These are phyloP conservation scores for Ceratocystis cacaofunesta DNA, from an alignment of 2,329 filamentous ascomycete species.

Conservation along the genomic window DNA sequence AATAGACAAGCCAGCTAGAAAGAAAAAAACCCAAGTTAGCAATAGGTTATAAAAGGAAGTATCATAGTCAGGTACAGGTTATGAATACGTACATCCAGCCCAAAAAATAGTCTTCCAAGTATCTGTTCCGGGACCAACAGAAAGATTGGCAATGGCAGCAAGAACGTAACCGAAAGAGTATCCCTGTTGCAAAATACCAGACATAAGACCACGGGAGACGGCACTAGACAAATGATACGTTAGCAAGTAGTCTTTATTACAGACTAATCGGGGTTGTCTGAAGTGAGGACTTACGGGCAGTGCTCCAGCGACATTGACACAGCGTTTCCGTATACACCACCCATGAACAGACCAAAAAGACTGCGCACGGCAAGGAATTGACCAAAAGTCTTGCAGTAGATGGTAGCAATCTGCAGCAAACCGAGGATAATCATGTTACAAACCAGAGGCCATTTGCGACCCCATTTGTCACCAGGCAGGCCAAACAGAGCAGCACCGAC, in stretches of 20 bases:
- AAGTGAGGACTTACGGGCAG: conserved; percentile 41
- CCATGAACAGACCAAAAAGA: conserved; percentile 70
- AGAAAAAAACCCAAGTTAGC: neutral
- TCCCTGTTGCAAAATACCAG: conserved; percentile 62
- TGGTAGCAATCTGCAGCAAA: conserved; percentile 56
- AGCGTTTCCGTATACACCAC: conserved; percentile 64
- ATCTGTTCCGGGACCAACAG: conserved; percentile 47
- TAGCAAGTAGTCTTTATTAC: conserved; percentile 11
- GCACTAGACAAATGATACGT: conserved; percentile 26
- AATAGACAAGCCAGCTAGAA: conserved; percentile 46
- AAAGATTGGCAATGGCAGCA: conserved; percentile 60
- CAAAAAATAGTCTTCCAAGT: conserved; percentile 67
- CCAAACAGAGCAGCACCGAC: conserved; percentile 65
- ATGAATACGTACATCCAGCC: conserved; percentile 37
- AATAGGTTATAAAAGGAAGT: neutral
- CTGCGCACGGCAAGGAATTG: conserved; percentile 59
- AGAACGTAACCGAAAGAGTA: conserved; percentile 70
- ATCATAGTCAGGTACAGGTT: neutral
- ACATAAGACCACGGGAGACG: conserved; percentile 57
- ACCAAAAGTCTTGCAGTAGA: conserved; percentile 56
- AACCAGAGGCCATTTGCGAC: conserved; percentile 74
- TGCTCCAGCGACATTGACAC: conserved; percentile 68
- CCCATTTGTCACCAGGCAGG: conserved; percentile 62
- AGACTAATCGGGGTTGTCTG: neutral
- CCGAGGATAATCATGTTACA: conserved; percentile 61